Evolutionary conservation across 1,284 basidiomycete genomes (phyloP).

Genomic region (Peniophora sp.): DNA sequence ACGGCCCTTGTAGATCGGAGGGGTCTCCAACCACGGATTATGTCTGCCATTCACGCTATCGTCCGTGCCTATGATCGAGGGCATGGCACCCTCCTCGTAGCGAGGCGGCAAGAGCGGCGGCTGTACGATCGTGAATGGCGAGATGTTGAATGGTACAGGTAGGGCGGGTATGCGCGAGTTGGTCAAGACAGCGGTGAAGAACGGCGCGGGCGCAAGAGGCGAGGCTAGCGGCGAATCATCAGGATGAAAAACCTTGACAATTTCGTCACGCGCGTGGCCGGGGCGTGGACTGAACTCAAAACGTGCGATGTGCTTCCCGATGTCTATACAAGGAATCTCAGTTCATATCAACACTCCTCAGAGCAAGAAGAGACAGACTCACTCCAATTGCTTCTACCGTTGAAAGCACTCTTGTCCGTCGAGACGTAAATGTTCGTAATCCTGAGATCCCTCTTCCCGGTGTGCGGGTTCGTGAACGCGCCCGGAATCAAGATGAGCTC

Average conservation of each 20-base stretch:
- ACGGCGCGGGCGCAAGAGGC: constrained; percentile 2
- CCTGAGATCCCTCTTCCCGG: constrained; percentile 1
- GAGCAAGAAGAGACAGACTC: not conserved
- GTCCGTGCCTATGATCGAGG: not conserved
- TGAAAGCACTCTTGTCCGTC: constrained; percentile 5
- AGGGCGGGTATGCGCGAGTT: constrained; percentile 6
- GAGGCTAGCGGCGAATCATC: constrained; percentile 2
- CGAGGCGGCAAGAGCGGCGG: constrained; percentile 6
- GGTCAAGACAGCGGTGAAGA: constrained; percentile 10
- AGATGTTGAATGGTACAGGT: constrained; percentile 2
- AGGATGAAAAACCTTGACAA: constrained; percentile 1
- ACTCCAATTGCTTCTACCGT: constrained; percentile 12
- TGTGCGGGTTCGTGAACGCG: constrained; percentile 3
- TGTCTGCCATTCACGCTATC: constrained; percentile 1
- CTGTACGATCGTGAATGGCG: constrained; percentile 3
- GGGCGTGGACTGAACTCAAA: constrained; percentile 4
- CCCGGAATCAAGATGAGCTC: constrained; percentile 6
- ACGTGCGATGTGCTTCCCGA: constrained; percentile 8
- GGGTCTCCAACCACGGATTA: constrained; percentile 4
- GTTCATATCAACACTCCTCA: not conserved
- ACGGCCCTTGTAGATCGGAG: constrained; percentile 7
- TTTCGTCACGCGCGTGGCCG: not conserved
- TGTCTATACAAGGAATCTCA: constrained; percentile 3
- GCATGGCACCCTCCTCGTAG: not conserved
- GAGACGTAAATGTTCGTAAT: constrained; percentile 12